Base-by-base conservation (phyloP, 768 basidiomycete species). In the Collybia sp. region DNA sequence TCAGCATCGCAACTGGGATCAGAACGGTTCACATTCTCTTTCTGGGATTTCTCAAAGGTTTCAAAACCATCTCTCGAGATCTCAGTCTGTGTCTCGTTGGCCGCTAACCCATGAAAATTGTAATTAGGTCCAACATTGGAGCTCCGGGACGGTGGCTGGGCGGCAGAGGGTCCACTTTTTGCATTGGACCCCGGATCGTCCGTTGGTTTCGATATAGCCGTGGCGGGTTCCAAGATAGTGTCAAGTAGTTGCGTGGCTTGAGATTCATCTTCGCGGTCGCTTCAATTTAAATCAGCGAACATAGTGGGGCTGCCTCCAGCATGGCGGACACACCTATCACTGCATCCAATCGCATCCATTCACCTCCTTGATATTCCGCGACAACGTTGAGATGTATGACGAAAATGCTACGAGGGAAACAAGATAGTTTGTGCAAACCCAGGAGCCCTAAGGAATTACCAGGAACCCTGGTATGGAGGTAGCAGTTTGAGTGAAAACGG, bases 241-340 rank as follows among this genome's bases (percentile, higher is more conserved):
- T 72, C 61, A 42, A 83, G 58, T 34, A 82, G 55, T 45, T 81
- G 75, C 15, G 76, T 76, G 5, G 80, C 69, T 50, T 83, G 81
- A n/a, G 79, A 76, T 50, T 71, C 69, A 17, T 59, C 50, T 32
- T 54, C 65, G 18, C 60, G 46, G 55, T 73, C 73, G 57, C 77
- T 81, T 48, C 49, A 48, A 20, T 45, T 19, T 9, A 45, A 40
- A 46, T 44, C 20, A 36, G 25, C 8, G 25, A 25, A 25, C 3
- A 25, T 25, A 25, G 25, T 25, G 25, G 3, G 25, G 25, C 8
- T 25, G 33, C 48, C n/a, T 40, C 37, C 20, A 51, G 30, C 15
- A 41, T 59, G 17, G 51, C 41, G 8, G 52, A 61, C 68, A 51
- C 56, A 71, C 73, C 68, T 74, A 43, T 53, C 56, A 47, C 54